Base-by-base conservation (phyloP, 1,284 basidiomycete genomes). In the Puccinia sorghi region DNA sequence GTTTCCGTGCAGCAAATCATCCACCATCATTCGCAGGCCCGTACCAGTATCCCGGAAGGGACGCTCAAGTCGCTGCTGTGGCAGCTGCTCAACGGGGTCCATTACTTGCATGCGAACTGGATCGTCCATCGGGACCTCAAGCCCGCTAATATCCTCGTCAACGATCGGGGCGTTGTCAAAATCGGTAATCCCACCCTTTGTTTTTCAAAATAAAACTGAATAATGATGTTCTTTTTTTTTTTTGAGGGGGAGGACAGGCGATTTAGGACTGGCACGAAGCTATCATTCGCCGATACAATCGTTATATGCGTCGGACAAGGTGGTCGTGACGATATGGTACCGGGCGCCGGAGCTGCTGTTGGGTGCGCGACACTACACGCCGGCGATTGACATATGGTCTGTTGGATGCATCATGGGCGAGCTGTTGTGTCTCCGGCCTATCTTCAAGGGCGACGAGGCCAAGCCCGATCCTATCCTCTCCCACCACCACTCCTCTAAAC, bases 321-420 rank as follows among this genome's bases (percentile, higher is more conserved):
- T 99, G 13, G 97, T 99, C 48, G 97, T 99, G 2, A 99, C 97
- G 0, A 98, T 99, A 82, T 99, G 96, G 96, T 99, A 99, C 83
- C 91, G 96, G 63, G 93, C 94, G 1, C 96, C 96, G 0, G 96
- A 99, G 84, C 89, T 98, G 2, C 88, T 98, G 11, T 88, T 98
- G 84, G 96, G 96, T 15, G 93, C 95, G 1, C 92, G 94, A 80
- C 96, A 99, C 85, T 99, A 99, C 85, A 96, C 95, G 75, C 93
- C 66, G 7, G 64, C 75, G 25, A 59, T 77, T 46, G 94, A 97
- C 83, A 90, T 93, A 79, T 97, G 96, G 96, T 94, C 95, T 6
- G 90, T 97, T 2, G 96, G 95, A 0, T 99, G 96, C 84, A 97
- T 99, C 75, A 91, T 96, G 86, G 97, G 95, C 2, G 97, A 99